Evolutionary conservation across 2,329 filamentous ascomycete genomes (phyloP).

Genomic region (Apiospora rasikravindrae): DNA sequence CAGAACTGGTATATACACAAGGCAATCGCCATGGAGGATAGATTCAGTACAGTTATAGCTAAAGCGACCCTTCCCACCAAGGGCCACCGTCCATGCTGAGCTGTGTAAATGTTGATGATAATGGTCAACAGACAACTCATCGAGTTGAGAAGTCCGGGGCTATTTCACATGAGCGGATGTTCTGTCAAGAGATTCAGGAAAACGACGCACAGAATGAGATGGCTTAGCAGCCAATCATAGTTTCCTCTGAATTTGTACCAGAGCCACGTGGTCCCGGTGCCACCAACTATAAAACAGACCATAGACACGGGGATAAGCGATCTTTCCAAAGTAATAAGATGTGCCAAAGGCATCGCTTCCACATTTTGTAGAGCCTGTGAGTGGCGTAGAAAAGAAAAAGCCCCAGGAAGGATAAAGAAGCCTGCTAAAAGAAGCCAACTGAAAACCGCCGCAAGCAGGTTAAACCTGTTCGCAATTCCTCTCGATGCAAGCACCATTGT

Average conservation of each 20-base stretch:
- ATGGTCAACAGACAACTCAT: neutral
- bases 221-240: neutral
- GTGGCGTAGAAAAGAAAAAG: neutral
- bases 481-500: neutral
- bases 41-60: neutral
- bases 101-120: neutral
- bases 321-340: constrained; percentile 1
- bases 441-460: neutral
- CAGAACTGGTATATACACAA: neutral
- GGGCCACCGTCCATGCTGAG: constrained; percentile 3
- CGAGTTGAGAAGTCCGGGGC: neutral
- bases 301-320: neutral
- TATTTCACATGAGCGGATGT: neutral
- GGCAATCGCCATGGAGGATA: neutral
- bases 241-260: constrained; percentile 1
- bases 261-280: neutral
- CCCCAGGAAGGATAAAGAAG: neutral
- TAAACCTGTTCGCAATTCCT: neutral
- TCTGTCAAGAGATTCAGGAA: neutral
- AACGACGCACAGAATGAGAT: neutral
- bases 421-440: neutral
- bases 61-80: constrained; percentile 1
- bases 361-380: neutral
- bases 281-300: neutral
- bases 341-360: neutral